phyloP scores from a whole-genome alignment of 805 yeast genomes.

The Myxozyma monticola region DNA sequence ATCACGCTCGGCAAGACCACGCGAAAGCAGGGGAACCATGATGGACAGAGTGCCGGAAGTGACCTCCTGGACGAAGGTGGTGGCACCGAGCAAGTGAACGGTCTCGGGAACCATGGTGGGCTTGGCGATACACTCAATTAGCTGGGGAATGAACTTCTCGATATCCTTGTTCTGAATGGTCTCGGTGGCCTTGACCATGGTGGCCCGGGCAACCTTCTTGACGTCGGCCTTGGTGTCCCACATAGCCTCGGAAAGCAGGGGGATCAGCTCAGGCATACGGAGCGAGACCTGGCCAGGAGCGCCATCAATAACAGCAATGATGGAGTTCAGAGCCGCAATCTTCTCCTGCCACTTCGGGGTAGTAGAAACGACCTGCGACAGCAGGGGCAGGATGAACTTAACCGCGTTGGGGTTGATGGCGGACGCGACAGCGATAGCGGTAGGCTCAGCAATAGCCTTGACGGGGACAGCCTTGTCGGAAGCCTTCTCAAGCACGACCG shows the following conservation, averaged over 20 bases:
- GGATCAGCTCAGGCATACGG: conserved; percentile 99
- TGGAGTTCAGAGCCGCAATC: conserved; percentile 82
- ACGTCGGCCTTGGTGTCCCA: conserved; percentile 99
- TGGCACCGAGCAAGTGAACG: conserved; percentile 98
- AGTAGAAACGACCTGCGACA: conserved; percentile 63
- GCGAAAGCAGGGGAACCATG: conserved; percentile 97
- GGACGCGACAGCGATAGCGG: conserved; percentile 73
- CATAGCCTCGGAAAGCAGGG: conserved; percentile 98
- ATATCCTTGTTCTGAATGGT: conserved; percentile 99
- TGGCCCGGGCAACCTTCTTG: conserved; percentile 91
- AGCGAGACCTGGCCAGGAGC: conserved; percentile 95
- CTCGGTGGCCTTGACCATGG: conserved; percentile 95
- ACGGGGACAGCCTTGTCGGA: conserved; percentile 88
- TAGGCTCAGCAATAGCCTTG: conserved; percentile 70
- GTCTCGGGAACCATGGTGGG: conserved; percentile 99
- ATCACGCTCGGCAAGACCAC: conserved; percentile 99
- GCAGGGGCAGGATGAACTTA: conserved; percentile 82
- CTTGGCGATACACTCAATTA: conserved; percentile 93
- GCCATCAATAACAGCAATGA: conserved; percentile 84
- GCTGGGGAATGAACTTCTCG: conserved; percentile 97
- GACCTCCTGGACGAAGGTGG: conserved; percentile 99
- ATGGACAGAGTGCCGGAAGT: conserved; percentile 99
- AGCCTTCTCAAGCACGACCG: conserved; percentile 68
- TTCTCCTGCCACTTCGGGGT: conserved; percentile 96
- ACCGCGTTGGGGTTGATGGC: conserved; percentile 91